Percentiles rank a stretch among this genome's conserved stretches.
Evolutionary conservation across 148 eudicot species (phyloP).

Genomic region (Gaultheria prostrata): DNA sequence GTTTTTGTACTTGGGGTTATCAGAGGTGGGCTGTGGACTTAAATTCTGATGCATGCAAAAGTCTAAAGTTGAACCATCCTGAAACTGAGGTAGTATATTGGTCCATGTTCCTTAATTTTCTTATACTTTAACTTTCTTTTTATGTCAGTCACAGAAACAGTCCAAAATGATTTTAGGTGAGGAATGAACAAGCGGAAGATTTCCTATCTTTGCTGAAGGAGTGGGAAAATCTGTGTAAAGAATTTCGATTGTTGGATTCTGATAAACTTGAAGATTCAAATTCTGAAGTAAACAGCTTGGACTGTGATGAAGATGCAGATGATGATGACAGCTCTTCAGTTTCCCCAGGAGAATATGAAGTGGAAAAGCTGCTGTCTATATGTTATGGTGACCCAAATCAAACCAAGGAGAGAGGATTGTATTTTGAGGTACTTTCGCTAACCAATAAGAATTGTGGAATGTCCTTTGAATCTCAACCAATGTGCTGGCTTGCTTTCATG

Average conservation of each 20-base stretch:
- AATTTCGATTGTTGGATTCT: constrained; percentile 15
- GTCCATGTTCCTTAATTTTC: background rate
- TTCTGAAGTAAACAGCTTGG: constrained; percentile 2
- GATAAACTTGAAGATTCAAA: background rate
- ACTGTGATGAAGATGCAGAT: constrained; percentile 13
- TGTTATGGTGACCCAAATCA: constrained; percentile 33
- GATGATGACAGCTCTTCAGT: background rate
- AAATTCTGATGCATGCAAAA: constrained; percentile 33
- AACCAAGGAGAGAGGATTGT: background rate
- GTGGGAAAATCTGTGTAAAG: constrained; percentile 34
- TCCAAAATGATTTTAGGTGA: constrained; percentile 25
- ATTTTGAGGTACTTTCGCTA: constrained; percentile 24
- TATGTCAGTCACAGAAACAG: background rate
- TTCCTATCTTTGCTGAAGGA: constrained; percentile 30
- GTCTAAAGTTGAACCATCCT: constrained; percentile 35
- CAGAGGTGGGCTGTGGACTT: constrained; percentile 47
- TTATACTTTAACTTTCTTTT: background rate
- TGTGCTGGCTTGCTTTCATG: background rate
- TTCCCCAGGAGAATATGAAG: constrained; percentile 26
- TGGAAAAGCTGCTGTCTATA: constrained; percentile 20
- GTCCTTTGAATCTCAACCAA: background rate
- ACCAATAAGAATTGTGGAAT: background rate
- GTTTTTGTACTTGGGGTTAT: background rate
- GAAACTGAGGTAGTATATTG: constrained; percentile 27
- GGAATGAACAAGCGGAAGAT: constrained; percentile 39